Conservation (phyloP, 2,329 filamentous ascomycete genomes). For the Fusarium lateritium region DNA sequence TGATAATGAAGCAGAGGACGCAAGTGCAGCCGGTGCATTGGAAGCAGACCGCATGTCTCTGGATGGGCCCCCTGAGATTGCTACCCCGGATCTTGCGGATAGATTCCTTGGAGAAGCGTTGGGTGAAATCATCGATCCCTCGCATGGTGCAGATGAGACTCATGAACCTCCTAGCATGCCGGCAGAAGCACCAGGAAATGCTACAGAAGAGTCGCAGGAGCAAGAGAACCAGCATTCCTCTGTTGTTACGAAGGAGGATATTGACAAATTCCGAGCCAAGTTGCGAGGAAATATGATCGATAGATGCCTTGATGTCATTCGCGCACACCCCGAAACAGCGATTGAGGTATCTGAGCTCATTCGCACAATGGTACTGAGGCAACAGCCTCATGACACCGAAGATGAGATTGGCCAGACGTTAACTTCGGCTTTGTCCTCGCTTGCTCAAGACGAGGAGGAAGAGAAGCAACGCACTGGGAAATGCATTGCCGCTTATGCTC, state of each 20-base stretch:
- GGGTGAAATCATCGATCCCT: slow-evolving; percentile 49
- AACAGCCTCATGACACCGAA: slow-evolving; percentile 68
- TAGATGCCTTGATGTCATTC: slow-evolving; percentile 89
- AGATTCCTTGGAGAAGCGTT: slow-evolving; percentile 49
- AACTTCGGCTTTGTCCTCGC: slow-evolving; percentile 84
- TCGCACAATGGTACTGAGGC: slow-evolving; percentile 75
- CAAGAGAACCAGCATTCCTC: slow-evolving; percentile 32
- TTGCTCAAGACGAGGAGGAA: slow-evolving; percentile 73
- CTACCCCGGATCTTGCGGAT: slow-evolving; percentile 45
- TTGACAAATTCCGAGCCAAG: slow-evolving; percentile 81
- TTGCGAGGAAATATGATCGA: slow-evolving; percentile 87
- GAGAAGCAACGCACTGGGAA: slow-evolving; percentile 74
- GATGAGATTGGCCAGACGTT: slow-evolving; percentile 87
- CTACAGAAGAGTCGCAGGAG: slow-evolving; percentile 33
- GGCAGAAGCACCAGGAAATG: slow-evolving; percentile 35
- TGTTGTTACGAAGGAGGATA: slow-evolving; percentile 74
- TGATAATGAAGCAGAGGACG: slow-evolving; percentile 43
- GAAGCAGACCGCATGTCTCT: slow-evolving; percentile 58
- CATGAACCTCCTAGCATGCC: slow-evolving; percentile 40
- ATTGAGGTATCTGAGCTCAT: slow-evolving; percentile 94
- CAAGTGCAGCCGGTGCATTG: slow-evolving; percentile 41
- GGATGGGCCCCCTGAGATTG: slow-evolving; percentile 52
- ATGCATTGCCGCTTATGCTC: slow-evolving; percentile 88
- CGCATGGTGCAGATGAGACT: slow-evolving; percentile 41
- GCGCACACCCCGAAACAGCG: slow-evolving; percentile 87